Evolutionary conservation across 2,329 filamentous ascomycete species (phyloP).

Genomic region (Colletotrichum caudatum): DNA sequence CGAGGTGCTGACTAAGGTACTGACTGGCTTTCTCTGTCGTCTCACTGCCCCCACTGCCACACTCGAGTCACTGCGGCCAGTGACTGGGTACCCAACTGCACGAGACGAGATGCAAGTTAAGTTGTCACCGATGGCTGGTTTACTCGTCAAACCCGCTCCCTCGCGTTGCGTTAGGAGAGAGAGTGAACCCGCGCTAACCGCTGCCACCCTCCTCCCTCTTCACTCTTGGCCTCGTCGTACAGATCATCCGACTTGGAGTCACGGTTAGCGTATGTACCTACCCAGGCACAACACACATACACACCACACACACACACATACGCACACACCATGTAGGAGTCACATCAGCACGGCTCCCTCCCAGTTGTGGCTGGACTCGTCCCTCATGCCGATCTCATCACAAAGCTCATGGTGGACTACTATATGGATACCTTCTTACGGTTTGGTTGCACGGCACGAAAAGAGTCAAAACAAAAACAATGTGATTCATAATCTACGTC

Average conservation of each 20-base stretch:
- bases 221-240: background rate
- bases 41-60: background rate
- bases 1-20: background rate
- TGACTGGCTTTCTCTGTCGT: background rate
- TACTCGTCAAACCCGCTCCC: background rate
- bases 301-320: no score
- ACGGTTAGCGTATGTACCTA: background rate
- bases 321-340: background rate
- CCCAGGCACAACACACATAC: no score
- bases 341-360: constrained; percentile 28
- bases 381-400: background rate
- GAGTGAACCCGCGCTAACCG: background rate
- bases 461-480: background rate
- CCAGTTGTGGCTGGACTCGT: constrained; percentile 32
- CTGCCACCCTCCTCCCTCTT: background rate
- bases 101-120: constrained; percentile 11
- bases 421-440: constrained; percentile 8
- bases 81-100: no score
- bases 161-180: background rate
- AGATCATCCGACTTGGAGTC: background rate
- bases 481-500: constrained; percentile 4
- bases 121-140: background rate
- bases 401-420: background rate
- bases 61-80: background rate
- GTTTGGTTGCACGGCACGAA: constrained; percentile 14